Base-by-base conservation (phyloP, 2,329 filamentous ascomycete species). In the Hypoxylon sp. region DNA sequence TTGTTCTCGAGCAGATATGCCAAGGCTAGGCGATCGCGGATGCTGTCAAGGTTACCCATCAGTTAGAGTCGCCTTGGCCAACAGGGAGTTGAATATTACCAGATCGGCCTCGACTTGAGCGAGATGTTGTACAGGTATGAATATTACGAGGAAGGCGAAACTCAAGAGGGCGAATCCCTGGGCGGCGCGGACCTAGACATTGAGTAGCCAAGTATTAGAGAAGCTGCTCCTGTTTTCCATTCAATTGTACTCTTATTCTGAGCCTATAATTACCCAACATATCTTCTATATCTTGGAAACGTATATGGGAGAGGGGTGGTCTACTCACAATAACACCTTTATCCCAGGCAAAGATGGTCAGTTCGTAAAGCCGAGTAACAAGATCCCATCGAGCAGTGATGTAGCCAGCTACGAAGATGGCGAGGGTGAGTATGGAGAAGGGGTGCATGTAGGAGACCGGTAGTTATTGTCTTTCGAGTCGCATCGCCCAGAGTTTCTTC, bases 341-440 rank as follows among this genome's bases (percentile, higher is more conserved):
- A 81, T 98, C 93, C 94, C 94, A 98, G 74, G 97, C 96, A 81
- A 98, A 99, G 73, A 97, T 92, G 74, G 93, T 92, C 76, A 99
- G 89, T 83, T 99, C 95, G 91, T 98, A 97, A 76, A 98, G 87
- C 77, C 94, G 91, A 75, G 95, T 98, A 74, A 98, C 94, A 70
- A 99, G 90, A 83, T 98, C 96, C 94, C 96, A 99, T 86, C 96
- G 92, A 79, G 96, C 96, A 83, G 96, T 99, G 81, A 95, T 98
- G 87, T 99, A 99, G 82, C 96, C 96, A 84, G 96, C 95, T 87
- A 98, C 92, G 86, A 99, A 99, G 85, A 99, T 98, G 84, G 92
- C 94, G 84, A 97, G 90, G 78, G 94, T 97, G 82, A 98, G 89
- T 81, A 95, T 86, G 71, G 95, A 98, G 85, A 98, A 98, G 78